Base-by-base conservation (phyloP, 306 rosid genomes). In the Sesbania bispinosa region DNA sequence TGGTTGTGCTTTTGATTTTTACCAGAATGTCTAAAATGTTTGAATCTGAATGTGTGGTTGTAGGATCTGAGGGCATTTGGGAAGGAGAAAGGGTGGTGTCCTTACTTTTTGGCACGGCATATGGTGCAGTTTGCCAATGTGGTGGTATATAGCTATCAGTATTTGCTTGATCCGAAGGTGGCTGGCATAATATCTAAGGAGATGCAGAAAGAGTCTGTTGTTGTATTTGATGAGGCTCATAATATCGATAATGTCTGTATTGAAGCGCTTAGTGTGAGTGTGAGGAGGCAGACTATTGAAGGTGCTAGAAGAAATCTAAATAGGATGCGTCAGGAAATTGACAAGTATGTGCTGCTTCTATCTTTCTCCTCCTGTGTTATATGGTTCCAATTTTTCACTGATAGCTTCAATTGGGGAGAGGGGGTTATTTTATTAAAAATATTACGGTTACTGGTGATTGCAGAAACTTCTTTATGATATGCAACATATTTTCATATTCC, bases 241-340 rank as follows among this genome's bases (percentile, higher is more conserved):
- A 93, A 90, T 79, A 90, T 93, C 0, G 97, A 93, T 75, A 93
- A 93, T 80, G 97, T 93, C 53, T 90, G 98, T 75, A 93, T 93
- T 16, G 97, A 93, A 85, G 98, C 98, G 0, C 96, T 93, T 45
- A 93, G 98, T 70, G 98, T 90, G 69, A 88, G 98, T 77, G 98
- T 90, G 79, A 90, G 97, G 82, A 90, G 94, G 83, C 97, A 93
- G 84, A 93, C 97, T 32, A 78, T 93, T 76, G 98, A 93, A 65
- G 98, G 98, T 24, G 96, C 98, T 33, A 88, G 90, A 69, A 84
- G 97, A 78, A 93, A 93, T 84, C 90, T 93, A 48, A 77, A 18
- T 73, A 88, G 79, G 85, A 93, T 93, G 96, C 80, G 82, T 43
- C 94, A 90, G 78, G 97, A 90, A 80, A 86, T 90, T 70, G 94